phyloP scores from a whole-genome alignment of 2,329 filamentous ascomycete genomes.

The Fusarium annulatum region DNA sequence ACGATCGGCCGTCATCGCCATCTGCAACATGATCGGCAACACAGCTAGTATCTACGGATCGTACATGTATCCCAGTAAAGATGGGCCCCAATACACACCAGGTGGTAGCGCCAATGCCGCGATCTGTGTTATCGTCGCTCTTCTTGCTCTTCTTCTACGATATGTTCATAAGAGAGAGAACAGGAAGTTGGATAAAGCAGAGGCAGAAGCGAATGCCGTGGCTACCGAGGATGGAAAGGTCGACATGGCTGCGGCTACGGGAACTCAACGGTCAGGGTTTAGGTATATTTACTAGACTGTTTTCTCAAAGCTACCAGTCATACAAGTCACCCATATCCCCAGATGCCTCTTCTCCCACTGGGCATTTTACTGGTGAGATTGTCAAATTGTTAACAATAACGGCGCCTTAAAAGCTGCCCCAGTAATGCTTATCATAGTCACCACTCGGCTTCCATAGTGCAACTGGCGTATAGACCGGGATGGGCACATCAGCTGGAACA shows the following conservation, averaged over 20 bases:
- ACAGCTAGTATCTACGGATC: constrained; percentile 60
- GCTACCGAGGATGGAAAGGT: background rate
- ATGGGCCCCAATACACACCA: constrained; percentile 58
- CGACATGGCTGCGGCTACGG: background rate
- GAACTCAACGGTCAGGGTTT: constrained; percentile 3
- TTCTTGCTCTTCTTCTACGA: constrained; percentile 64
- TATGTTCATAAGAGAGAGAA: constrained; percentile 70
- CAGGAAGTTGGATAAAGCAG: constrained; percentile 63
- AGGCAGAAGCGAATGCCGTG: constrained; percentile 36
- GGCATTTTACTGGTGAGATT: fast-evolving
- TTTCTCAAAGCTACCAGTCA: fast-evolving
- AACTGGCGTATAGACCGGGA: background rate
- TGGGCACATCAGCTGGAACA: background rate
- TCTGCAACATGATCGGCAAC: constrained; percentile 76
- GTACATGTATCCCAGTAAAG: constrained; percentile 59
- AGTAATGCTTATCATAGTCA: background rate
- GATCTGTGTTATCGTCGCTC: constrained; percentile 69
- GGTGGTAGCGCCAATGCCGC: constrained; percentile 71
- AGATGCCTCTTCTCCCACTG: fast-evolving
- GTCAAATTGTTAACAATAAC: fast-evolving
- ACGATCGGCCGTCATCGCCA: constrained; percentile 72
- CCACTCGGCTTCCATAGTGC: background rate
- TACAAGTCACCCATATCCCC: fast-evolving
- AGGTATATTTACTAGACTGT: constrained; percentile 28
- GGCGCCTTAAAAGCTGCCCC: background rate